Base-by-base conservation (phyloP, 495 filamentous ascomycete genomes). In the Staphylotrichum longicolle region DNA sequence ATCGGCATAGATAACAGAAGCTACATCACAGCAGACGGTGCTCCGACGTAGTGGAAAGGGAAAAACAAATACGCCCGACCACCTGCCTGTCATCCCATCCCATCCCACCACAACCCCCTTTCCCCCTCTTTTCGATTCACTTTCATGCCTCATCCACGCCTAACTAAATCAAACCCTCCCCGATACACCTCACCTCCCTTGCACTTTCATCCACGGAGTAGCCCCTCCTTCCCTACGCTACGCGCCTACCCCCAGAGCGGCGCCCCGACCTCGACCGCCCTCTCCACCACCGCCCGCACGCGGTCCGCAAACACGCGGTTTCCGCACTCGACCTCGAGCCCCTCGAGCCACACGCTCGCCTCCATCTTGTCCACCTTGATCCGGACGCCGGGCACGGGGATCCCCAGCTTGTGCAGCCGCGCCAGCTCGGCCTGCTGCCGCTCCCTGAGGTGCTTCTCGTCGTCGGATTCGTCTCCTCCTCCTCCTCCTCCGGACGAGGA, bases 311-410 rank as follows among this genome's bases (percentile, higher is more conserved):
- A 79, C 51, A 90, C 83, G 64, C 82, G 76, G 63, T 87, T 89
- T 34, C 73, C 76, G 72, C 92, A 93, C 72, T 98, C 95, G 0
- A 98, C 90, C 66, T 93, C 90, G 50, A 98, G 71, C 50, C 86
- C 83, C 79, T 98, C 93, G 37, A 98, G 80, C 92, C 91, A 97
- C 7, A 98, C 88, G 48, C 81, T 87, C 5, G 93, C 94, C 60
- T 89, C 82, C 72, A 92, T 86, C 74, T 90, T 93, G 69, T 96
- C 94, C 4, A 98, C 87, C 70, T 80, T 85, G 73, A 98, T 93
- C 66, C 86, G 85, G 3, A 98, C 78, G 0, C 93, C 94, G 0
- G 94, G 95, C 0, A 96, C 88, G 1, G 91, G 90, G 37, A 97
- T 90, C 0, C 92, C 92, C 8, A 96, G 73, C 51, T 83, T 82